Percentiles rank a stretch among this genome's conserved stretches.
Evolutionary conservation across 2,329 filamentous ascomycete species (phyloP).

Genomic region (Stagonosporopsis cucurbitacearum): DNA sequence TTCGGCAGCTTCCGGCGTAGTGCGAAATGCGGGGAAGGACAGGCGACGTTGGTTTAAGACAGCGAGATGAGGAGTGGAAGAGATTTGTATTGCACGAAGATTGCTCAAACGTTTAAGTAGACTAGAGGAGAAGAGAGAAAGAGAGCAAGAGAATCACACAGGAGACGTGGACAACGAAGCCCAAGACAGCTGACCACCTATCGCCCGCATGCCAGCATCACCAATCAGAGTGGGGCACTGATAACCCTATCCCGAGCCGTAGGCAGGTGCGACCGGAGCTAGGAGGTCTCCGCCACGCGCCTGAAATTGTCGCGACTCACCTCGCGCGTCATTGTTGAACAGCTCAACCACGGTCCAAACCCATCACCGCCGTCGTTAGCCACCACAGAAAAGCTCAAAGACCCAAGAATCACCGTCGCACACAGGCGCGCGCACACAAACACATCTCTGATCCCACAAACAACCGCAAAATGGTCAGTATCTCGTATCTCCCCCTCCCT

Average conservation of each 20-base stretch:
- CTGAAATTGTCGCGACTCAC: slow-evolving; percentile 18
- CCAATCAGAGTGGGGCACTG: slow-evolving; percentile 36
- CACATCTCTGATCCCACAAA: slow-evolving; percentile 1
- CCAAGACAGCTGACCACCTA: slow-evolving; percentile 24
- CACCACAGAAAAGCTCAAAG: background rate
- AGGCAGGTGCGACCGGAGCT: slow-evolving; percentile 34
- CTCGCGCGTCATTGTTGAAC: slow-evolving; percentile 18
- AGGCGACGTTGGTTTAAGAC: background rate
- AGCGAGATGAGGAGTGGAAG: background rate
- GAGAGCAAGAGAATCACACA: slow-evolving; percentile 6
- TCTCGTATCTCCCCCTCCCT: background rate
- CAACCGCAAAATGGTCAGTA: slow-evolving; percentile 10
- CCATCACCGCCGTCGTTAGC: background rate
- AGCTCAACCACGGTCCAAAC: slow-evolving; percentile 4
- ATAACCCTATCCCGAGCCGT: slow-evolving; percentile 34
- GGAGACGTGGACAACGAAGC: slow-evolving; percentile 17
- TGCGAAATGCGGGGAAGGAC: slow-evolving; percentile 18
- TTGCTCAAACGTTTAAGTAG: slow-evolving; percentile 16
- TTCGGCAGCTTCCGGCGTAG: slow-evolving; percentile 18
- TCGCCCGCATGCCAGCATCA: slow-evolving; percentile 24
- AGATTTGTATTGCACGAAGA: background rate
- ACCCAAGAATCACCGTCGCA: background rate
- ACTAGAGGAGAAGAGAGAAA: slow-evolving; percentile 15
- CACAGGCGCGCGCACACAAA: background rate
- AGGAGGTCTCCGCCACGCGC: slow-evolving; percentile 17